Evolutionary conservation across 257 asterid genomes (phyloP).

Genomic region (Solanum pinnatisectum): DNA sequence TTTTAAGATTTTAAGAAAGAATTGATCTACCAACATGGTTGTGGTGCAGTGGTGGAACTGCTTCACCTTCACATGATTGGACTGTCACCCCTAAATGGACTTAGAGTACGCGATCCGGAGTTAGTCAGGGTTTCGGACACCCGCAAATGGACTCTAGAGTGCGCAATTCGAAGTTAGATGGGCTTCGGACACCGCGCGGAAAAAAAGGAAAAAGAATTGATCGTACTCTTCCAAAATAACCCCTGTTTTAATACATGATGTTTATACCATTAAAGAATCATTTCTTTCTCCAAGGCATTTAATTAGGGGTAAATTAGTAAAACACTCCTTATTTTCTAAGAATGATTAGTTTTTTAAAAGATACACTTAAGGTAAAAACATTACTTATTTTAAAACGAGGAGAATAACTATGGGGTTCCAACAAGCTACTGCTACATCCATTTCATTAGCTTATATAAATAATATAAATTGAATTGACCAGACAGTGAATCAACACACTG

Average conservation of each 20-base stretch:
- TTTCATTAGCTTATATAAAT: neutral
- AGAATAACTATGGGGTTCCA: too few relatives aligned
- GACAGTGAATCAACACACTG: neutral
- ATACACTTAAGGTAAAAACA: neutral
- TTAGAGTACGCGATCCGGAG: neutral
- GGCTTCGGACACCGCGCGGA: fast-evolving
- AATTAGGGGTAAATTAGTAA: neutral
- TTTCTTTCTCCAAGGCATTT: neutral
- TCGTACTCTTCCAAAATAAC: neutral
- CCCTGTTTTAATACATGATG: neutral
- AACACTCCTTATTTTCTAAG: neutral
- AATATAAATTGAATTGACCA: neutral
- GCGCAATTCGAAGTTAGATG: neutral
- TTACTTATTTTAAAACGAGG: neutral
- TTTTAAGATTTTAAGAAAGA: neutral
- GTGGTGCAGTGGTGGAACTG: neutral
- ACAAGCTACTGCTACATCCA: too few relatives aligned
- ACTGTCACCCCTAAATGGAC: neutral
- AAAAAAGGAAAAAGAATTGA: neutral
- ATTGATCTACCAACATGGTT: neutral
- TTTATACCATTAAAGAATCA: neutral
- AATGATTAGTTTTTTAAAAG: too few relatives aligned
- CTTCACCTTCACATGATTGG: neutral
- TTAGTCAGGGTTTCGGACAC: neutral
- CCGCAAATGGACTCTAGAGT: neutral